phyloP scores from a whole-genome alignment of 257 asterid genomes.

The Nicotiana knightiana region DNA sequence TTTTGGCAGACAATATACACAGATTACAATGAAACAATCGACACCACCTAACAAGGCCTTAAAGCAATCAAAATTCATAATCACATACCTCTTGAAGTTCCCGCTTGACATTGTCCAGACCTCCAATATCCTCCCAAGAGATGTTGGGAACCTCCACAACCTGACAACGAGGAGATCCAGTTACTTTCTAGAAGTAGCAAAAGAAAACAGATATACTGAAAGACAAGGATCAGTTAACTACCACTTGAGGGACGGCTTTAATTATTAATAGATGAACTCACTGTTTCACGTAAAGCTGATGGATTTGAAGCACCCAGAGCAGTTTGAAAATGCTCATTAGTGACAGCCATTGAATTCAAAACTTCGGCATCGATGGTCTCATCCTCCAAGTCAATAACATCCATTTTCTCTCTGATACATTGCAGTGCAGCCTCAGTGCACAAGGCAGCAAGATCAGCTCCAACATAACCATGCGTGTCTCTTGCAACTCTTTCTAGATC shows the following conservation, averaged over 20 bases:
- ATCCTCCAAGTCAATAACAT: conserved; percentile 84
- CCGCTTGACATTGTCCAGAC: conserved; percentile 83
- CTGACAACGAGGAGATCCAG: conserved; percentile 16
- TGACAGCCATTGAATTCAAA: conserved; percentile 88
- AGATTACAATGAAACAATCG: background rate
- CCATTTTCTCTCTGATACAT: conserved; percentile 98
- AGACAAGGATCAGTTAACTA: background rate
- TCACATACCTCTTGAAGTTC: conserved; percentile 85
- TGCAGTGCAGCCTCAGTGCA: conserved; percentile 95
- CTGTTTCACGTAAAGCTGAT: conserved; percentile 90
- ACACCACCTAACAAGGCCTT: background rate
- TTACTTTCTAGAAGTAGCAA: background rate
- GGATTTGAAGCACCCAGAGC: conserved; percentile 92
- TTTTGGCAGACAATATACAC: background rate
- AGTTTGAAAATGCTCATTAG: conserved; percentile 80
- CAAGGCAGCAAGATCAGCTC: conserved; percentile 88
- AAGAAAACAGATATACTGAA: background rate
- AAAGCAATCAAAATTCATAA: background rate
- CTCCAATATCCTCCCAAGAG: conserved; percentile 86
- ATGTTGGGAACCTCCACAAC: conserved; percentile 91
- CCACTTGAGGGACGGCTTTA: background rate
- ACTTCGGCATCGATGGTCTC: conserved; percentile 87
- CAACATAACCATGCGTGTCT: conserved; percentile 90
- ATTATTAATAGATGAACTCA: conserved; percentile 16
- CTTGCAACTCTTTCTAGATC: conserved; percentile 78